Base-by-base conservation (phyloP, 768 basidiomycete species). In the Rossbeevera mucosa region DNA sequence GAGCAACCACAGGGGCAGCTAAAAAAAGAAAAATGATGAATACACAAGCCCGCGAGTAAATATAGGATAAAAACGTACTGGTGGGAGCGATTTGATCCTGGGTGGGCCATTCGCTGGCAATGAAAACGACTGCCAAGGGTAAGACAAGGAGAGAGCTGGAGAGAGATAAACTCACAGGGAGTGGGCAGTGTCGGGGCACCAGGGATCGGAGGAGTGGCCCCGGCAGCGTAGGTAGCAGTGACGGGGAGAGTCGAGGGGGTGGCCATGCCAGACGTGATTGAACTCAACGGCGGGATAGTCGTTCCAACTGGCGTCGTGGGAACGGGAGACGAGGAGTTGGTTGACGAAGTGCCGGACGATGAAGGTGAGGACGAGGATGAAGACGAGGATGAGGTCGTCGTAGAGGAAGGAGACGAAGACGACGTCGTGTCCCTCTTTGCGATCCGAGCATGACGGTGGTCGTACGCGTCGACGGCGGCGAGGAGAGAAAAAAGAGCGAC, bases 141-240 rank as follows among this genome's bases (percentile, higher is more conserved):
- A 28, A 53, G 61, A 54, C 29, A 4, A 4, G 14, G 43, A 1
- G 25, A 42, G 13, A 16, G 0, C 1, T 14, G 2, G 9, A 30
- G 31, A 9, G 9, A 22, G 11, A 25, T 0, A 2, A 11, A 70
- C 78, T 53, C 66, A 87, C 87, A 82, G n/a, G 76, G 65, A 0
- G 78, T 72, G 0, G 91, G 91, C 9, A 93, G 71, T 2, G 70
- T 53, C 2, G 87, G 86, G 1, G 80, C 91, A 53, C 86, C 85
- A 28, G 79, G 60, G 38, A 86, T 71, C 1, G 86, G 81, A 3
- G 85, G 78, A 0, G 74, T 74, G 25, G 83, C 79, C 2, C 89
- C 89, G 38, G 82, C 67, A 0, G 78, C 30, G 59, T 71, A 86
- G 0, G 83, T 82, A 3, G 79, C 65, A 4, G 80, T 72, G 16